These are phyloP conservation scores for Groenewaldozyma tartarivorans DNA, from an alignment of 805 yeast genomes.

Conservation along the genomic window DNA sequence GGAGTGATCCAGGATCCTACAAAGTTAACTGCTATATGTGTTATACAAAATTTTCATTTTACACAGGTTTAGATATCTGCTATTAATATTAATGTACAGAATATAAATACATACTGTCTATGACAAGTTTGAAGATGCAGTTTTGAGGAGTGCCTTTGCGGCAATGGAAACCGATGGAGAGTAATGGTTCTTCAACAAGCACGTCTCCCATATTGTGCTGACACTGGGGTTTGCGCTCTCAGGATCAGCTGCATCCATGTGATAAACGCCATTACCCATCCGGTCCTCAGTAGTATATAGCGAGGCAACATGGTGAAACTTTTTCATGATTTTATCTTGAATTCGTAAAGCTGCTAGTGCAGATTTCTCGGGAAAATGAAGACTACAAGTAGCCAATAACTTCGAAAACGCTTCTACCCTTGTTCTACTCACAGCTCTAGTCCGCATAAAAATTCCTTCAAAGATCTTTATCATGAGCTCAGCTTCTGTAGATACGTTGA, in stretches of 20 bases:
- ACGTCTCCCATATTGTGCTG: conserved; percentile 85
- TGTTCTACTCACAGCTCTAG: conserved; percentile 13
- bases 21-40: background rate
- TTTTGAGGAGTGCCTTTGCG: conserved; percentile 20
- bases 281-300: conserved; percentile 84
- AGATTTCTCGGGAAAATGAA: conserved; percentile 84
- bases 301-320: conserved; percentile 60
- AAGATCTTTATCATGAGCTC: conserved; percentile 71
- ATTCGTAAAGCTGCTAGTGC: conserved; percentile 69
- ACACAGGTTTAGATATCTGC: background rate
- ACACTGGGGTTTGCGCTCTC: conserved; percentile 79
- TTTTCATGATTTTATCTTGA: conserved; percentile 61
- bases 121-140: background rate
- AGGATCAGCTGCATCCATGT: conserved; percentile 53
- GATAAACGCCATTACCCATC: conserved; percentile 69
- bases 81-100: background rate
- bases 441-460: conserved; percentile 54
- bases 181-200: conserved; percentile 70
- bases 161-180: conserved; percentile 74
- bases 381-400: conserved; percentile 53
- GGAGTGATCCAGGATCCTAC: too few species aligned
- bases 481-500: conserved; percentile 80
- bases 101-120: background rate
- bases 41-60: background rate
- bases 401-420: conserved; percentile 72